Conservation (phyloP, 345 rosid genomes). For the Sonneratia alba region DNA sequence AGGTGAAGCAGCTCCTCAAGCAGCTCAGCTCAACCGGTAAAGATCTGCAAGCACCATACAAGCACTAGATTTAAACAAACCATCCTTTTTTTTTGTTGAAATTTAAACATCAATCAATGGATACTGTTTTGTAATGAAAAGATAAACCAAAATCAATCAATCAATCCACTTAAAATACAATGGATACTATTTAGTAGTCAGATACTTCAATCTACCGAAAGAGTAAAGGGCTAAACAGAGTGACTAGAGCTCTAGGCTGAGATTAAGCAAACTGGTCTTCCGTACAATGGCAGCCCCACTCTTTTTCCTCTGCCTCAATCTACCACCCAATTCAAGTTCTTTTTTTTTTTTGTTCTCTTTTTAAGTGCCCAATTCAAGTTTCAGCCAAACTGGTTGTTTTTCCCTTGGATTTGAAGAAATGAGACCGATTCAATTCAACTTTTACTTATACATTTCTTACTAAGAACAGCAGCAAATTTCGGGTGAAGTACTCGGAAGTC, state of each 20-base stretch:
- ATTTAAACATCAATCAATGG: no score
- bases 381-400: no score
- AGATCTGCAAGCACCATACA: conserved; percentile 28
- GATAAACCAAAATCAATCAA: no score
- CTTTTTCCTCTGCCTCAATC: no score
- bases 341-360: no score
- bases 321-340: no score
- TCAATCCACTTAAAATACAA: conserved; percentile 2
- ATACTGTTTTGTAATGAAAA: no score
- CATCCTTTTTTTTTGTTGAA: background rate
- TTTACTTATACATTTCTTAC: background rate
- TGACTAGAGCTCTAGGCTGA: background rate
- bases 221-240: conserved; percentile 13
- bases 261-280: background rate
- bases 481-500: no score
- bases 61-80: no score
- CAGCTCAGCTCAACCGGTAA: conserved; percentile 40
- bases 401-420: no score
- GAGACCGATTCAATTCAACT: no score
- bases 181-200: background rate
- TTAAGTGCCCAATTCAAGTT: background rate
- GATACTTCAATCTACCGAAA: background rate
- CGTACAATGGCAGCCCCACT: background rate
- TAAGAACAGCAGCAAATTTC: background rate
- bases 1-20: conserved; percentile 55